These are phyloP conservation scores for Talaromyces atroroseus DNA, from an alignment of 2,329 filamentous ascomycete species.

Conservation along the genomic window DNA sequence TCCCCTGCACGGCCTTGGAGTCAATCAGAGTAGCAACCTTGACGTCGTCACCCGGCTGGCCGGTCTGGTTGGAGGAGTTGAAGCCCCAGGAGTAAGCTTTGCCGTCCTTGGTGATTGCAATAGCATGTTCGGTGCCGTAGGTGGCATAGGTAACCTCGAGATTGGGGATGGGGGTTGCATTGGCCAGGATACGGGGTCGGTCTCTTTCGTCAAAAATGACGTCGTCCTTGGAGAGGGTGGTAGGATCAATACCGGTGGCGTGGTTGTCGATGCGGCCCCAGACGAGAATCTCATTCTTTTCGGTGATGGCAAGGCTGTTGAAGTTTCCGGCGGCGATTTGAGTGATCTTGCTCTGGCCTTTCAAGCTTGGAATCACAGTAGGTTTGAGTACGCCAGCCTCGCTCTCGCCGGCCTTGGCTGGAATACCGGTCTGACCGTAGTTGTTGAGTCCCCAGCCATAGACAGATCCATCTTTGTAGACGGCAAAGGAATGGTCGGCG, in stretches of 20 bases:
- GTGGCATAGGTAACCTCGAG: slow-evolving; percentile 48
- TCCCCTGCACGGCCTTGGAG: slow-evolving; percentile 73
- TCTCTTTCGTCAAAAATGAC: slow-evolving; percentile 56
- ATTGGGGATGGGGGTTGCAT: slow-evolving; percentile 22
- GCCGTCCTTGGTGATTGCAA: slow-evolving; percentile 64
- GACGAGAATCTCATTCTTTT: slow-evolving; percentile 47
- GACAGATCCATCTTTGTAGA: slow-evolving; percentile 59
- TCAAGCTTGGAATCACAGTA: slow-evolving; percentile 57
- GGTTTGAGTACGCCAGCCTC: slow-evolving; percentile 64
- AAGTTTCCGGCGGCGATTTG: slow-evolving; percentile 65
- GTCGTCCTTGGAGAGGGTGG: slow-evolving; percentile 47
- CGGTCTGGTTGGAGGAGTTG: slow-evolving; percentile 73
- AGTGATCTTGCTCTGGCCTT: slow-evolving; percentile 51
- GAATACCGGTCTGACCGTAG: slow-evolving; percentile 68
- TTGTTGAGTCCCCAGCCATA: slow-evolving; percentile 80
- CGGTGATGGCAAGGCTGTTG: slow-evolving; percentile 58
- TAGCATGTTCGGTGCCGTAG: slow-evolving; percentile 66
- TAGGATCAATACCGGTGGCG: slow-evolving; percentile 50
- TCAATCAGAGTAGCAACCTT: slow-evolving; percentile 72
- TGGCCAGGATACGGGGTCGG: slow-evolving; percentile 59
- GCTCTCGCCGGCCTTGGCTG: slow-evolving; percentile 55
- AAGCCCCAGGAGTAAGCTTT: slow-evolving; percentile 76
- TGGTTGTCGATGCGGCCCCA: slow-evolving; percentile 54
- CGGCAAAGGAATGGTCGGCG: slow-evolving; percentile 71
- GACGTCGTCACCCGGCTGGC: slow-evolving; percentile 70